These are phyloP conservation scores for Mycothermus thermophilus DNA, from an alignment of 495 filamentous ascomycete species.

Conservation along the genomic window DNA sequence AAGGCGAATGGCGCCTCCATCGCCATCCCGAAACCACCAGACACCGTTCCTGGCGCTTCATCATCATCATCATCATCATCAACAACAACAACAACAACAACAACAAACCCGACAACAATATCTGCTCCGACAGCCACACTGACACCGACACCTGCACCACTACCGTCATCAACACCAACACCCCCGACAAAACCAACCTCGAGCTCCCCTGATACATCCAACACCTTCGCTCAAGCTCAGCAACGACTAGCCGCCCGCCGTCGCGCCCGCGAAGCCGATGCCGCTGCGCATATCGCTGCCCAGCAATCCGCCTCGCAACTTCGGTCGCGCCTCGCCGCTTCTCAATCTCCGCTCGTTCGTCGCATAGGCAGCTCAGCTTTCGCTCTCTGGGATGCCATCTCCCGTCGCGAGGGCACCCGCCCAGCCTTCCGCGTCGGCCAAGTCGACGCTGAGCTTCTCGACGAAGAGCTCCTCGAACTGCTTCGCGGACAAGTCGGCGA, in stretches of 20 bases:
- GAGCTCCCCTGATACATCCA: constrained; percentile 18
- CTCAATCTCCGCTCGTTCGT: constrained; percentile 50
- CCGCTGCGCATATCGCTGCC: constrained; percentile 40
- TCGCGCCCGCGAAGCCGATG: constrained; percentile 50
- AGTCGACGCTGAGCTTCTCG: constrained; percentile 88
- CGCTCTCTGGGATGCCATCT: constrained; percentile 54
- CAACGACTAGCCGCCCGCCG: constrained; percentile 68
- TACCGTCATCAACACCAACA: neutral
- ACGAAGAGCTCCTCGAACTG: constrained; percentile 81
- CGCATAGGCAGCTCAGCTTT: constrained; percentile 42
- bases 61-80: constrained; percentile 1
- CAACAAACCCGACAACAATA: too few relatives aligned
- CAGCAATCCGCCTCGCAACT: constrained; percentile 46
- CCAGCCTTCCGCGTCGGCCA: constrained; percentile 92
- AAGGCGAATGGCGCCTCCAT: neutral
- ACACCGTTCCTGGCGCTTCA: too few relatives aligned
- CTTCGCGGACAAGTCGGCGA: constrained; percentile 80
- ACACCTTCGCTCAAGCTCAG: constrained; percentile 73
- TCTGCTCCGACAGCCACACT: too few relatives aligned
- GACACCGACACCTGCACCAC: too few relatives aligned
- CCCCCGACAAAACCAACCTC: neutral
- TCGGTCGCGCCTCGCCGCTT: constrained; percentile 38
- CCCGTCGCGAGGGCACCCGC: constrained; percentile 59
- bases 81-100: neutral
- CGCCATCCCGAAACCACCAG: too few relatives aligned